phyloP scores from a whole-genome alignment of 257 asterid species.

The Leptodermis oblonga region DNA sequence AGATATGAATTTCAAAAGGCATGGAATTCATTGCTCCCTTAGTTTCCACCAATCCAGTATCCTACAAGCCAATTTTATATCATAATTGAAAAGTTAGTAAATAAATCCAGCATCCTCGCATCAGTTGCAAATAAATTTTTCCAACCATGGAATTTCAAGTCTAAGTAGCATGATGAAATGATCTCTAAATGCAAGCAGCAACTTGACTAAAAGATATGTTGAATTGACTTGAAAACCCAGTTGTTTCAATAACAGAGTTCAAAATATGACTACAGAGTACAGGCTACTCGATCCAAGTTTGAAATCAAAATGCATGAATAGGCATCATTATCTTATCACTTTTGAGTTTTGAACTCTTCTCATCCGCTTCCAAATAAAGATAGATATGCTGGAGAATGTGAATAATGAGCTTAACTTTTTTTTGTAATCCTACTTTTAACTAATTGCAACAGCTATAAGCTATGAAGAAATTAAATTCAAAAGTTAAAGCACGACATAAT shows the following conservation, averaged over 20 bases:
- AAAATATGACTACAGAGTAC: neutral
- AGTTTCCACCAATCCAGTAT: slow-evolving; percentile 79
- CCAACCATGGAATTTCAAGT: neutral
- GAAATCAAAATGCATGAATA: neutral
- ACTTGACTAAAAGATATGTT: neutral
- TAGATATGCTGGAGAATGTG: neutral
- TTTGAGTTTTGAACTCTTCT: slow-evolving; percentile 1
- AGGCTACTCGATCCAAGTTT: neutral
- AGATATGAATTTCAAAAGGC: too few species aligned
- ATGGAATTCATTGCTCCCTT: too few species aligned
- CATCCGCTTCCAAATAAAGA: neutral
- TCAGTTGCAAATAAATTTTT: neutral
- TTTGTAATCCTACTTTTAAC: neutral
- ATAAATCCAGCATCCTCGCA: too few species aligned
- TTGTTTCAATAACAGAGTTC: neutral
- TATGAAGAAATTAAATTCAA: neutral
- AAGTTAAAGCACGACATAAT: neutral
- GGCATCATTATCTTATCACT: neutral
- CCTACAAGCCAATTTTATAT: slow-evolving; percentile 45
- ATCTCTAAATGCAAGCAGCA: neutral
- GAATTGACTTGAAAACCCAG: neutral
- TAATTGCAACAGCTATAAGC: neutral
- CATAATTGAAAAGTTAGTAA: neutral
- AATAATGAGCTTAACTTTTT: neutral
- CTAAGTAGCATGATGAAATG: neutral